Evolutionary conservation across 306 rosid genomes (phyloP).

Genomic region (Argentina anserina): DNA sequence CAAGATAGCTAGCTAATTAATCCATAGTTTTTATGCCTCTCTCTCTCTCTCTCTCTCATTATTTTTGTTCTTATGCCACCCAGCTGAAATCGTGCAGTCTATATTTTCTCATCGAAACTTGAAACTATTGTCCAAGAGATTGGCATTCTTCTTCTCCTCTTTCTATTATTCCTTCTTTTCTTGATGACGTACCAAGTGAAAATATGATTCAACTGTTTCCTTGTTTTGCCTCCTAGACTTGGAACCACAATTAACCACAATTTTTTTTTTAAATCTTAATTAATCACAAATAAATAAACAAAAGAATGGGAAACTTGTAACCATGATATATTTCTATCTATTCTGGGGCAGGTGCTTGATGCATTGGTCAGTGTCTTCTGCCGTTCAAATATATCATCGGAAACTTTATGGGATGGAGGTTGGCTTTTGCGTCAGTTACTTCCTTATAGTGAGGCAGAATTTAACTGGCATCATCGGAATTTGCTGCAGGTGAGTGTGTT

Average conservation of each 20-base stretch:
- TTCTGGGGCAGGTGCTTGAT: conserved; percentile 69
- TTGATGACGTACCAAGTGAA: not conserved
- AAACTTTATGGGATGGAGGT: conserved; percentile 92
- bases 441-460: conserved; percentile 80
- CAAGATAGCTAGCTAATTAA: not conserved
- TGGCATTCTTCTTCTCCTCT: not conserved
- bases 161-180: not conserved
- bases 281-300: no score
- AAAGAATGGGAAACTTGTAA: not conserved
- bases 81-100: conserved; percentile 5
- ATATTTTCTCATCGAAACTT: conserved; percentile 12
- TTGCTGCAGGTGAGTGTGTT: conserved; percentile 58
- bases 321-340: conserved; percentile 8
- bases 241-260: not conserved
- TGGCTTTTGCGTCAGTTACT: conserved; percentile 98
- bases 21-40: not conserved
- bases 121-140: not conserved
- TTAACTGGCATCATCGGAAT: conserved; percentile 65
- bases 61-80: not conserved
- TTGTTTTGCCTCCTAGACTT: not conserved
- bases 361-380: conserved; percentile 79
- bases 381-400: conserved; percentile 83
- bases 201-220: no score
- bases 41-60: not conserved
- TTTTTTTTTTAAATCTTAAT: no score